Base-by-base conservation (phyloP, 257 asterid species). In the Solanum ahanhuiri region DNA sequence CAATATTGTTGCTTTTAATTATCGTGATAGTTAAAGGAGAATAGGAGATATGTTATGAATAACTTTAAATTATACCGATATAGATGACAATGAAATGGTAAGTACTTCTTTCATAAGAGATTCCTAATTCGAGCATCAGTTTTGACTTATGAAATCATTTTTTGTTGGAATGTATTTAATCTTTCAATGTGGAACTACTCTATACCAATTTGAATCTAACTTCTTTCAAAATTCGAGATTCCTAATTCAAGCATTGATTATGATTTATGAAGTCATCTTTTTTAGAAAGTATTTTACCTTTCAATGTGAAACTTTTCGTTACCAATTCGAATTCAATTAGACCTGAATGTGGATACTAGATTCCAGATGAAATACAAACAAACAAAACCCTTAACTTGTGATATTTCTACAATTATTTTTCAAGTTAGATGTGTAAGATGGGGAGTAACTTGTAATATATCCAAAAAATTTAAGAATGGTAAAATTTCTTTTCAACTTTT, bases 331-430 rank as follows among this genome's bases (percentile, higher is more conserved):
- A 0, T 33, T 34, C 11, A 17, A 4, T 33, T 2, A 2, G 1
- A 3, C 2, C 12, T 11, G 2, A 33, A 18, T 5, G 0, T 0
- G 3, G 0, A 2, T 71, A 33, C 1, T 3, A 1, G 1, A 15
- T 4, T 17, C 4, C 25, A 33, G 0, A 2, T 18, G 45, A 18
- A 4, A 33, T 9, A 9, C 4, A n/a, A 63, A 22, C 15, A 17
- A 70, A 71, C 5, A 33, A 30, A 25, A 70, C 28, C 1, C 9
- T 70, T 33, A 71, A 9, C 11, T 1, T 33, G 2, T 18, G 14
- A 39, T 34, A 72, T 34, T 34, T 34, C 48, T 72, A 72, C 81
- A 30, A 67, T 75, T 76, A 71, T 76, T 23, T 76, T 23, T 12
- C 35, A 37, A 41, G 23, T 7, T 41, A 14, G 9, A 77, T 41